Conservation (phyloP, 129 eudicot genomes). For the Helianthus tuberosus region DNA sequence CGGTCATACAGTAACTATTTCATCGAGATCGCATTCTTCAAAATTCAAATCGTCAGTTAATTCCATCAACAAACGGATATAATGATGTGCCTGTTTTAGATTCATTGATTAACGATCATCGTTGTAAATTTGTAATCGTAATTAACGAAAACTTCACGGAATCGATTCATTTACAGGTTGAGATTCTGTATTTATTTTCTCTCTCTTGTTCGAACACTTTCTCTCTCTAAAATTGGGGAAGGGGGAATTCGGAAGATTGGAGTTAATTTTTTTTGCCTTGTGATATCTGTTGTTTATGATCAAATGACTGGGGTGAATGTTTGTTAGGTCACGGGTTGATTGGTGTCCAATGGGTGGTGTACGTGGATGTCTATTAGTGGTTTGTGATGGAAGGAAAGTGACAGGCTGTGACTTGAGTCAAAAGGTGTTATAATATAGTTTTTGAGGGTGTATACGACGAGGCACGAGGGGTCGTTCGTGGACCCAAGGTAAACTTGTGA, state of each 20-base stretch:
- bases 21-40: conserved; percentile 28
- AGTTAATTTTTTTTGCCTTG: conserved; percentile 17
- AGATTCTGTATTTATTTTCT: conserved; percentile 12
- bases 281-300: conserved; percentile 25
- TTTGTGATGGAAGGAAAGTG: no score
- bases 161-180: conserved; percentile 25
- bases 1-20: conserved; percentile 24
- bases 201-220: conserved; percentile 21
- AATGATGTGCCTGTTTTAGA: conserved; percentile 32
- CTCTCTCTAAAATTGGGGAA: conserved; percentile 30
- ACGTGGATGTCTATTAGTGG: no score
- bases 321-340: conserved; percentile 4
- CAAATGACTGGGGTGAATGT: conserved; percentile 7
- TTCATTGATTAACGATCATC: conserved; percentile 35
- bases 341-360: no score
- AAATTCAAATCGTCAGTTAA: conserved; percentile 22
- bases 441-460: no score
- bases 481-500: no score
- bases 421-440: no score
- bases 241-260: conserved; percentile 30
- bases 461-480: no score
- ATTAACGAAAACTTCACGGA: not conserved
- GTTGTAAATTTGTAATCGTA: conserved; percentile 6
- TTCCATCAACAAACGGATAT: conserved; percentile 29
- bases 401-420: no score